Base-by-base conservation (phyloP, 1,139 yeast genomes). In the Taiozyma sp. region DNA sequence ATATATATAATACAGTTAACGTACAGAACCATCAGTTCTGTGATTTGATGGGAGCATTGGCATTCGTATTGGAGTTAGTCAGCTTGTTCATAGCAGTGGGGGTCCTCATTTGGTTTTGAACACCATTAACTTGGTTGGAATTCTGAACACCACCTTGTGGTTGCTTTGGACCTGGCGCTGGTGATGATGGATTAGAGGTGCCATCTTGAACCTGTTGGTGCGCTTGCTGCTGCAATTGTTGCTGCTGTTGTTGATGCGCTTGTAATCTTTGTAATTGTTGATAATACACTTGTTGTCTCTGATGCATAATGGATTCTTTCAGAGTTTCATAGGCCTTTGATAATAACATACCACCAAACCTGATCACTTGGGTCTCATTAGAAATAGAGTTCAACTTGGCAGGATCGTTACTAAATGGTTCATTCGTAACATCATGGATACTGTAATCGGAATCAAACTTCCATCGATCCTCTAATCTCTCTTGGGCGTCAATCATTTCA, bases 271-370 rank as follows among this genome's bases (percentile, higher is more conserved):
- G 74, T 48, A 71, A 68, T 53, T 71, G 77, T 47, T 73, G 73
- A 54, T 70, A 72, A 56, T 75, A 75, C 39, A 71, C 71, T 47
- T 78, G 78, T 52, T 76, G 80, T 51, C 81, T 78, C 57, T 82
- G 83, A 48, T 75, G 64, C 64, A 65, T 62, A 60, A 68, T 75
- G 26, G 67, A 74, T 56, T 70, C 79, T 65, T 69, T 73, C 64
- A 70, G 77, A 67, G 68, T 84, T 69, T 86, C 97, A 63, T 87
- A 88, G 0, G 97, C 85, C 67, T 91, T 91, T 6, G 95, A 83
- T 46, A 90, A 74, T 43, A 91, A 70, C 97, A 90, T 89, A 5
- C 96, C 83, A 7, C 97, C 97, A 68, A 91, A 90, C 55, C 97
- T 75, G 39, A 91, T 88, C 0, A 88, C 83, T 68, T 90, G 97